Base-by-base conservation (phyloP, 2,329 filamentous ascomycete species). In the Sphaerulina musiva region DNA sequence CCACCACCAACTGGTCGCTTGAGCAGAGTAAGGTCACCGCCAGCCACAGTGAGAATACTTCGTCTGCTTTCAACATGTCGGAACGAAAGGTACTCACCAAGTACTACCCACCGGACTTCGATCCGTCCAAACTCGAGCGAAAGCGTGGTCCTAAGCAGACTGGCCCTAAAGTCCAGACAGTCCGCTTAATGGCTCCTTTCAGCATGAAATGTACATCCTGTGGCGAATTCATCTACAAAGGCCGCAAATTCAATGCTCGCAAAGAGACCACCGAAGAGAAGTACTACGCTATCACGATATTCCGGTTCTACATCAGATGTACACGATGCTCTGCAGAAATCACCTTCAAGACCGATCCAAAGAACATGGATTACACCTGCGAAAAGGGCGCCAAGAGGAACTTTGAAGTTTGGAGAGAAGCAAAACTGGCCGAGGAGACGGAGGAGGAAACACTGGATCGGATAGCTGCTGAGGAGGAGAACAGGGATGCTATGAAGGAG, bases 201-300 rank as follows among this genome's bases (percentile, higher is more conserved):
- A 83, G 80, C 48, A 89, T 91, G 83, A 85, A 84, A 67, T 91
- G 87, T 69, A 83, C 72, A 10, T 72, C 74, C 31, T 84, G 81
- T 65, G 82, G 82, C 66, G 87, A 95, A 72, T 95, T 86, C 75
- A 93, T 95, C 67, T 92, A 95, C 78, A 89, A 89, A 64, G 91
- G 91, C 0, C 83, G 91, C 57, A 97, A 96, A 67, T 97, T 97
- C 79, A 97, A 97, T 73, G 86, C 89, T 2, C 81, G 89, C 36
- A 98, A 98, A 68, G 90, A 96, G 68, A 95, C 87, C 0, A 89
- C 89, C 0, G 87, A 93, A 17, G 87, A 96, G 65, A 87, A 86
- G 62, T 98, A 98, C 74, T 82, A 95, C 45, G 81, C 81, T 47
- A 95, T 97, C 58, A 82, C 89, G 57, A 90, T 95, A 59, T 93